phyloP scores from a whole-genome alignment of 1,284 basidiomycete genomes.

The Ustilago loliicola region DNA sequence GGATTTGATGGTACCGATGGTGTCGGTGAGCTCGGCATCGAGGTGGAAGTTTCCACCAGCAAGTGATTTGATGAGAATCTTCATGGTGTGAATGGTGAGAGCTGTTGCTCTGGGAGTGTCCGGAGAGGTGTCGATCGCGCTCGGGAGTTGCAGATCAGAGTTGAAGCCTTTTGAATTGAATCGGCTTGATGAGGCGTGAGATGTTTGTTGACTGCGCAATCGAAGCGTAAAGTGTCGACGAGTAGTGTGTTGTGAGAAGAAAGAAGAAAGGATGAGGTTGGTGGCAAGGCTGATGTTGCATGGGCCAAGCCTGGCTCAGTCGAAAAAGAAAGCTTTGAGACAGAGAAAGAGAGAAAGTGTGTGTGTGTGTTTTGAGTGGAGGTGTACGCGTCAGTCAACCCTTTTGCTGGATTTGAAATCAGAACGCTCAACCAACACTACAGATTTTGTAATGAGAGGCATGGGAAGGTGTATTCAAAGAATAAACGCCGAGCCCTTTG shows the following conservation, averaged over 20 bases:
- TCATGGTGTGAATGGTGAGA: slow-evolving; percentile 48
- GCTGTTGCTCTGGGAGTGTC: not conserved
- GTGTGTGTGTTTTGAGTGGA: not conserved
- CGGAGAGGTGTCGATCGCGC: too few species aligned
- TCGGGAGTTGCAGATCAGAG: not conserved
- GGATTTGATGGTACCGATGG: slow-evolving; percentile 81
- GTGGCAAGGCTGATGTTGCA: not conserved
- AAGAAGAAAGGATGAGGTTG: not conserved
- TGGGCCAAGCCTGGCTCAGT: not conserved
- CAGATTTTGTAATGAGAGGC: not conserved
- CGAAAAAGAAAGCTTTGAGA: slow-evolving; percentile 4
- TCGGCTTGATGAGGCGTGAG: not conserved
- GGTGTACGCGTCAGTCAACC: slow-evolving; percentile 3
- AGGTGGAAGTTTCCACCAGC: slow-evolving; percentile 68
- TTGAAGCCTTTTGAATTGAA: not conserved
- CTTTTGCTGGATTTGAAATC: not conserved
- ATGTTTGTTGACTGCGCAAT: not conserved
- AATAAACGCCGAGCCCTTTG: not conserved
- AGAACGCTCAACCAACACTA: not conserved
- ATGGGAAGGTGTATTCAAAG: not conserved
- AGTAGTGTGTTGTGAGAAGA: not conserved
- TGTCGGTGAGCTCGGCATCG: slow-evolving; percentile 66
- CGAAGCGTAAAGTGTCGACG: not conserved
- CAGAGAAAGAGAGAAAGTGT: not conserved
- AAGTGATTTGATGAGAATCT: slow-evolving; percentile 68